Evolutionary conservation across 768 basidiomycete species (phyloP).

Genomic region (Naganishia friedmannii): DNA sequence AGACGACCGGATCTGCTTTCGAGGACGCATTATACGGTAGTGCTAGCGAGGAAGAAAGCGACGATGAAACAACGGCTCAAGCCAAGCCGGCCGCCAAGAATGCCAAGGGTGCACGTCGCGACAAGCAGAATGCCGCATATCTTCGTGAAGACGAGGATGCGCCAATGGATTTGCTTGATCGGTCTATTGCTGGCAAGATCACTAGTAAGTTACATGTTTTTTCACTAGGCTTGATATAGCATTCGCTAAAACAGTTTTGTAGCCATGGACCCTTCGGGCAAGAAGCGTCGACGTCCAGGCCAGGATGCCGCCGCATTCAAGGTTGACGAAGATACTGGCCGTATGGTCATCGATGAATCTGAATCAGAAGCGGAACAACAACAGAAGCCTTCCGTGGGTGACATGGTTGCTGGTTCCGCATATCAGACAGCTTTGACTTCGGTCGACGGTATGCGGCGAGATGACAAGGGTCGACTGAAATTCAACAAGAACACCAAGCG

Average conservation of each 20-base stretch:
- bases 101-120: constrained; percentile 51
- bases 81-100: constrained; percentile 28
- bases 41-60: constrained; percentile 69
- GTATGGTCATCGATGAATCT: constrained; percentile 57
- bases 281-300: constrained; percentile 62
- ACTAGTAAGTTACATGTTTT: constrained; percentile 41
- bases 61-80: constrained; percentile 38
- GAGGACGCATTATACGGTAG: constrained; percentile 97
- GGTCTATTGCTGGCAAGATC: constrained; percentile 56
- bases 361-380: constrained; percentile 54
- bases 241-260: constrained; percentile 53
- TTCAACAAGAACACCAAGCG: constrained; percentile 98
- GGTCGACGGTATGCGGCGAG: constrained; percentile 83
- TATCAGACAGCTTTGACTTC: constrained; percentile 80
- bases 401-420: constrained; percentile 58
- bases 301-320: constrained; percentile 84
- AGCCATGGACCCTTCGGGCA: constrained; percentile 43
- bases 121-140: constrained; percentile 59
- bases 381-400: constrained; percentile 18
- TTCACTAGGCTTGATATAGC: neutral
- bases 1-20: constrained; percentile 77
- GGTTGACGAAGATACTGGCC: constrained; percentile 63
- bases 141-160: constrained; percentile 84
- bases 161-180: constrained; percentile 89
- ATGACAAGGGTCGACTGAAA: constrained; percentile 76